Base-by-base conservation (phyloP, 83 land plant genomes). In the Larix sibirica region DNA sequence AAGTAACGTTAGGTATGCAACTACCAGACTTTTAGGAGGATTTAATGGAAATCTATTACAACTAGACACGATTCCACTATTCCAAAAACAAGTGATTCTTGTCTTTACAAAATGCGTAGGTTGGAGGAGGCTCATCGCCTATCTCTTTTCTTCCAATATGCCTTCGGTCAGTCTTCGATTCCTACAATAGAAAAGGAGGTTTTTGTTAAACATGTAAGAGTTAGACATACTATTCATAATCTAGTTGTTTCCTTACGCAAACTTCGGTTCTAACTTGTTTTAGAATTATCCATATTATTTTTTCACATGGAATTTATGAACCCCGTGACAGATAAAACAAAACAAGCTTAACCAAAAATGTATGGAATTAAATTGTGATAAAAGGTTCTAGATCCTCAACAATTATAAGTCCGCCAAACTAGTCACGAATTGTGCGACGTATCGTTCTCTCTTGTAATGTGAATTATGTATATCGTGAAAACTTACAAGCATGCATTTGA, bases 401-500 rank as follows among this genome's bases (percentile, higher is more conserved):
- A 28, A 28, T 28, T 28, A 28, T 0, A 28, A 28, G 28, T 28
- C 28, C 28, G 0, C 28, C 28, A 0, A 28, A 28, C 28, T 28
- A 28, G 28, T 28, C 28, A 28, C 28, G 28, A 28, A 28, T 28
- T 28, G 0, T 28, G 28, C 28, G 28, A 28, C 0, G 28, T 28
- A 28, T 28, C 28, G 0, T 28, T 28, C 28, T 28, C 28, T 28
- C 28, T 28, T 28, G 28, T 28, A 28, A 28, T 28, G 28, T 28
- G 28, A 28, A 28, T 28, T 28, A 28, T 0, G 0, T 28, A 28
- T 28, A 28, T 0, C 28, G 28, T 92, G 79, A 91, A 90, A 58
- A 88, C 83, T 82, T 95, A 95, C 83, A 84, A 84, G 60, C 75
- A 87, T 62, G 93, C 94, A 26, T 96, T 93, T 88, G 99, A 96